Conservation (phyloP, 768 basidiomycete species). For the Pulveroboletus sp. region DNA sequence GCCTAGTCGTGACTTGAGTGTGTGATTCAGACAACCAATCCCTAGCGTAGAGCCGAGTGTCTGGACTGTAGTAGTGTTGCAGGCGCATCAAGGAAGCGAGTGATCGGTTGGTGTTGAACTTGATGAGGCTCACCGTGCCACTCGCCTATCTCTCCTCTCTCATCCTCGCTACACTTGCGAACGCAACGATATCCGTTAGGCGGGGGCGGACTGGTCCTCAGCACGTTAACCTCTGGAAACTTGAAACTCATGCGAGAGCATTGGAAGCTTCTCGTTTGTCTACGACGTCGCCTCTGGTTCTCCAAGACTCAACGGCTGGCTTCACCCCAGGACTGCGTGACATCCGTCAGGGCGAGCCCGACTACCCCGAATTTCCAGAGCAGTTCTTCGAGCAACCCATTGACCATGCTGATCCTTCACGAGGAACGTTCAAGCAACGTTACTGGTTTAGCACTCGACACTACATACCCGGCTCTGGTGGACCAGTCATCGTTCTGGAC, state of each 20-base stretch:
- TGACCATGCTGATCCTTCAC: slow-evolving; percentile 65
- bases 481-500: slow-evolving; percentile 87
- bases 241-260: slow-evolving; percentile 30
- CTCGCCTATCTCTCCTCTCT: slow-evolving; percentile 11
- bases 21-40: too few relatives aligned
- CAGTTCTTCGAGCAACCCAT: slow-evolving; percentile 81
- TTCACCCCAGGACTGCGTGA: slow-evolving; percentile 5
- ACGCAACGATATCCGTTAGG: slow-evolving; percentile 7
- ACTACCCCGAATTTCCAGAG: slow-evolving; percentile 42
- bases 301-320: slow-evolving; percentile 17
- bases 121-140: slow-evolving; percentile 16
- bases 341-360: slow-evolving; percentile 4
- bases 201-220: slow-evolving; percentile 43
- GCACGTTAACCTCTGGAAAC: slow-evolving; percentile 61
- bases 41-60: too few relatives aligned
- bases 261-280: slow-evolving; percentile 11
- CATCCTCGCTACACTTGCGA: slow-evolving; percentile 5
- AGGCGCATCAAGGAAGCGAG: neutral
- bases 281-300: slow-evolving; percentile 15
- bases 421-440: slow-evolving; percentile 74
- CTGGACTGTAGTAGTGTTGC: neutral
- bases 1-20: too few relatives aligned
- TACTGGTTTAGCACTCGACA: slow-evolving; percentile 90
- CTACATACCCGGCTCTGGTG: slow-evolving; percentile 64
- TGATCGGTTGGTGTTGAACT: neutral